A percentile compares a stretch with the other conserved stretches of the same genome.
Conservation (phyloP, 1,284 basidiomycete genomes). For the Peniophora sp. region DNA sequence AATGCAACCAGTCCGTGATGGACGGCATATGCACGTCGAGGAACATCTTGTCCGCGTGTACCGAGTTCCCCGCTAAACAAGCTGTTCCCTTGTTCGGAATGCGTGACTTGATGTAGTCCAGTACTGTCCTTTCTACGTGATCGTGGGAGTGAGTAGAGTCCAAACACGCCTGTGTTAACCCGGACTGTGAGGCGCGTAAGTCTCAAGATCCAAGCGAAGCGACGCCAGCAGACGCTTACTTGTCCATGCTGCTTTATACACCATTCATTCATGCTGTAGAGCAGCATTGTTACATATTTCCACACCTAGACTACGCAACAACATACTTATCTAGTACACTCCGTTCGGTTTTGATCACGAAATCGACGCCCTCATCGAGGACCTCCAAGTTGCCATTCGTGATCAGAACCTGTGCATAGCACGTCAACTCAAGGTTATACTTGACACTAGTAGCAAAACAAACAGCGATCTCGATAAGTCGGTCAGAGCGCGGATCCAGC, state of each 20-base stretch:
- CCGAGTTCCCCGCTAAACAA: constrained; percentile 74
- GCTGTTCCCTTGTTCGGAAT: constrained; percentile 53
- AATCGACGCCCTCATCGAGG: constrained; percentile 71
- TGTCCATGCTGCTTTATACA: constrained; percentile 63
- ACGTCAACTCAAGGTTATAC: neutral
- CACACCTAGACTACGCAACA: too few species aligned
- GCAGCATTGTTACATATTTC: neutral
- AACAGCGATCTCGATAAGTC: neutral
- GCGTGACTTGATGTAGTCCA: constrained; percentile 70
- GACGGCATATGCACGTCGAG: constrained; percentile 72
- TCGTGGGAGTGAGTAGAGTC: constrained; percentile 48
- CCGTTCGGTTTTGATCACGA: constrained; percentile 62
- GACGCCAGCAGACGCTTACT: constrained; percentile 28
- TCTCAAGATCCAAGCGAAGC: neutral
- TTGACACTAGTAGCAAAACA: neutral
- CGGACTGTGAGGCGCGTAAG: constrained; percentile 39
- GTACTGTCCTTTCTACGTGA: constrained; percentile 47
- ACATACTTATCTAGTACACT: constrained; percentile 52
- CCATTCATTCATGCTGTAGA: constrained; percentile 66
- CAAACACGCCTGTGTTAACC: constrained; percentile 63
- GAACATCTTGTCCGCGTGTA: constrained; percentile 73
- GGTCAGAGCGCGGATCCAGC: neutral
- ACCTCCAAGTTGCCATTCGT: constrained; percentile 72
- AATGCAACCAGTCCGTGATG: constrained; percentile 68
- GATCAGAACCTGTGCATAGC: constrained; percentile 60